A percentile compares a stretch with the other conserved stretches of the same genome.
phyloP scores from a whole-genome alignment of 208 protist species.

The Naegleria gruberi region DNA sequence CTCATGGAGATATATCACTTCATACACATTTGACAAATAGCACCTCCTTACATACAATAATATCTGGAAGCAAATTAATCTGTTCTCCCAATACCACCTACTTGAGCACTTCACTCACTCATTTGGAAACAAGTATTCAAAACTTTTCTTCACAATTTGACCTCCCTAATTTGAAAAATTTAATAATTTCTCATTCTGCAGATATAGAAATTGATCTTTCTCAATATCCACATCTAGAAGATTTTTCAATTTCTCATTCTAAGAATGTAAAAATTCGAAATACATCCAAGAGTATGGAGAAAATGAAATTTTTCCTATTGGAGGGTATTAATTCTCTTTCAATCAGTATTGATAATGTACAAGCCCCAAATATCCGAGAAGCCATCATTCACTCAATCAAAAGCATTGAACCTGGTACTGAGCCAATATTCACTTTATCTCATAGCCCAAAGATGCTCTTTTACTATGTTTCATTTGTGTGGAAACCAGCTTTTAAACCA shows the following conservation, averaged over 20 bases:
- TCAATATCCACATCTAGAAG: background rate
- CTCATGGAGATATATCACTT: too few species aligned
- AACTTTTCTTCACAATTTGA: background rate
- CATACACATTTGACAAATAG: too few species aligned
- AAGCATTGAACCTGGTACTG: background rate
- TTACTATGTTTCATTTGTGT: background rate
- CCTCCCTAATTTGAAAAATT: background rate
- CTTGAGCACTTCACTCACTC: background rate
- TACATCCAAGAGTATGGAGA: too few species aligned
- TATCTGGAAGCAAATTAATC: too few species aligned
- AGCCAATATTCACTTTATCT: background rate
- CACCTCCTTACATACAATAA: too few species aligned
- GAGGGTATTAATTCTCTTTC: too few species aligned
- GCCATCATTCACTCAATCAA: background rate
- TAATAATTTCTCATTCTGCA: background rate
- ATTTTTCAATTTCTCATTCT: too few species aligned
- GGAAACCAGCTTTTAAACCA: too few species aligned
- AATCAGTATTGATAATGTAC: too few species aligned
- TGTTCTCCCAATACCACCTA: background rate
- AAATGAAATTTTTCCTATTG: too few species aligned
- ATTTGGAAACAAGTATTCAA: background rate
- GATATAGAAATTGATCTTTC: background rate
- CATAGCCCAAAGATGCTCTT: background rate
- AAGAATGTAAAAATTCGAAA: too few species aligned
- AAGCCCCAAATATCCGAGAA: background rate